phyloP scores from a whole-genome alignment of 805 yeast genomes.

The Spathaspora hagerdaliae region DNA sequence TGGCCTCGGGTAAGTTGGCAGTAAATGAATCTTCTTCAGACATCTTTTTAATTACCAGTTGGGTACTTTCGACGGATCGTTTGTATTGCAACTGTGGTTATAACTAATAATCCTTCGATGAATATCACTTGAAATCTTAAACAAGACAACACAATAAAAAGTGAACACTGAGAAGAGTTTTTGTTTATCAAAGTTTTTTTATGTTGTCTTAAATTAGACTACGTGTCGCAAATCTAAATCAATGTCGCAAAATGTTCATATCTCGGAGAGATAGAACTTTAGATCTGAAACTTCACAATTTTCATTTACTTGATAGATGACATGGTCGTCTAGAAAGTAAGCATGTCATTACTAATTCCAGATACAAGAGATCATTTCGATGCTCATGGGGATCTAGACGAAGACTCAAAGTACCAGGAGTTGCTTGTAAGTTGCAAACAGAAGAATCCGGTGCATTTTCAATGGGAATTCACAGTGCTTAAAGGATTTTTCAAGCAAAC shows the following conservation, averaged over 20 bases:
- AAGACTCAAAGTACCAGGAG: conserved; percentile 14
- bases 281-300: too few species aligned
- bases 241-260: not conserved
- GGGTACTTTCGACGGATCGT: too few species aligned
- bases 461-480: conserved; percentile 41
- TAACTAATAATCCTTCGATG: too few species aligned
- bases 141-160: too few species aligned
- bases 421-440: conserved; percentile 4
- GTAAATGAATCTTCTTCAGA: not conserved
- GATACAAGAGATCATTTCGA: conserved; percentile 20
- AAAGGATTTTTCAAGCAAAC: conserved; percentile 46
- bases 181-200: not conserved
- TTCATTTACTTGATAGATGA: too few species aligned
- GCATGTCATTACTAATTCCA: conserved; percentile 21
- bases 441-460: conserved; percentile 17
- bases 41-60: not conserved
- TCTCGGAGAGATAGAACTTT: too few species aligned
- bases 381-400: conserved; percentile 21
- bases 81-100: too few species aligned
- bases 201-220: too few species aligned
- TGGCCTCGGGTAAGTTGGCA: not conserved
- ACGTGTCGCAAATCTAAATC: not conserved
- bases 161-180: too few species aligned
- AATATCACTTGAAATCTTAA: too few species aligned
- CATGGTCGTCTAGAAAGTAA: too few species aligned